These are phyloP conservation scores for Ensete ventricosum DNA, from an alignment of 176 grass and related monocot species.

Conservation along the genomic window DNA sequence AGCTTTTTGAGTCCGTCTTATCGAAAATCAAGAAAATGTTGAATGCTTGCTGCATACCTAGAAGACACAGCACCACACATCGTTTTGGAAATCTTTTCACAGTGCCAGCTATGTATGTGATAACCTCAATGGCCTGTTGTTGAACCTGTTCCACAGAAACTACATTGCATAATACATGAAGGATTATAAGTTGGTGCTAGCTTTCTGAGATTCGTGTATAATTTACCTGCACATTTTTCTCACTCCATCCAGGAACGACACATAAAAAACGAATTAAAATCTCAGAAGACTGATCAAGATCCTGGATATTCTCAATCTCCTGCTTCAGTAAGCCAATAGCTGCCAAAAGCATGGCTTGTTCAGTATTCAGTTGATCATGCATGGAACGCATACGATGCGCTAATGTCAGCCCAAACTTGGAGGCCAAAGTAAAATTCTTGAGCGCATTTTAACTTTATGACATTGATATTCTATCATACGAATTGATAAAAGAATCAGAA, in stretches of 20 bases:
- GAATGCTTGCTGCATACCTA: slow-evolving; percentile 17
- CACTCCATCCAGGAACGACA: slow-evolving; percentile 86
- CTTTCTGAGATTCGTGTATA: slow-evolving; percentile 8
- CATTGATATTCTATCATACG: too few relatives aligned
- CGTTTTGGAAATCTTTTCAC: slow-evolving; percentile 86
- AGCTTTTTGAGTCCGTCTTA: neutral
- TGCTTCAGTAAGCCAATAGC: slow-evolving; percentile 76
- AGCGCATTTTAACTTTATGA: too few relatives aligned
- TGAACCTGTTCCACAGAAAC: slow-evolving; percentile 70
- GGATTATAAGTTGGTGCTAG: slow-evolving; percentile 12
- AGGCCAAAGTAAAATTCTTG: neutral
- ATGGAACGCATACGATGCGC: neutral
- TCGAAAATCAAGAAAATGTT: neutral
- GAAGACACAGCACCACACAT: slow-evolving; percentile 79
- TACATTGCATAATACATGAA: slow-evolving; percentile 1
- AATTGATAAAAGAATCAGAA: neutral
- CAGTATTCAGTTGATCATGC: neutral
- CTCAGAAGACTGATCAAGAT: slow-evolving; percentile 73
- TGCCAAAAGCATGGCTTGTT: slow-evolving; percentile 14
- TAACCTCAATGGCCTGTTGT: slow-evolving; percentile 86
- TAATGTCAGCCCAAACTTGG: neutral
- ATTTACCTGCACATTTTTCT: slow-evolving; percentile 96
- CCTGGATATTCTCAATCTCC: slow-evolving; percentile 70
- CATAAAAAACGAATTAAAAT: slow-evolving; percentile 83
- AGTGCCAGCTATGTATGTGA: slow-evolving; percentile 60